Percentiles rank a stretch among this genome's conserved stretches.
These are phyloP conservation scores for Anisodus tanguticus DNA, from an alignment of 257 asterid species.

Conservation along the genomic window DNA sequence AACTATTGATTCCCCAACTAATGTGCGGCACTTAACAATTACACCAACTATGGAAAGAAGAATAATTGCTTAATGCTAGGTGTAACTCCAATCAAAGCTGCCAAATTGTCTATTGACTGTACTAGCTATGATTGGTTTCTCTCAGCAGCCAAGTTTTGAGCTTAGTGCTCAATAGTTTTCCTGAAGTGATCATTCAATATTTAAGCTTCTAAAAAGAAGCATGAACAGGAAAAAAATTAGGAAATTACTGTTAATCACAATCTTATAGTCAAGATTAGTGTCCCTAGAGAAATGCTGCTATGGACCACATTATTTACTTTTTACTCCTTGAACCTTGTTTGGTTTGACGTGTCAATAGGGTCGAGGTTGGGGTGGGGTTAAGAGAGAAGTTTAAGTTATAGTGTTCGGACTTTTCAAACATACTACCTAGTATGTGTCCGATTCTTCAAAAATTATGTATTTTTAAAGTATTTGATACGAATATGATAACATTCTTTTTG, in stretches of 20 bases:
- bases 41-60: not conserved
- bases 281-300: not conserved
- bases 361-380: not conserved
- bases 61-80: constrained; percentile 11
- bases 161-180: not conserved
- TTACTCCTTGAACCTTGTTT: not conserved
- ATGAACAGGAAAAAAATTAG: not conserved
- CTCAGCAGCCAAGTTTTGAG: not conserved
- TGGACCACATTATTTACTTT: constrained; percentile 3
- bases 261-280: constrained; percentile 7
- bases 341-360: not conserved
- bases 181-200: constrained; percentile 20
- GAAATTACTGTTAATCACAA: constrained; percentile 16
- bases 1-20: not conserved
- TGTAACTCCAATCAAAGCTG: constrained; percentile 20
- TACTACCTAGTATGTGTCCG: too few species aligned
- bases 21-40: not conserved
- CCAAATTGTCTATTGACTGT: not conserved
- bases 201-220: not conserved
- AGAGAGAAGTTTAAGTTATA: not conserved
- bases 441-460: not conserved
- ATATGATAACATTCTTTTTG: not conserved
- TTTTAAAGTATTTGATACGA: not conserved
- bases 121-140: not conserved
- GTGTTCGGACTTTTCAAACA: not conserved